These are phyloP conservation scores for Coemansia umbellata DNA, from an alignment of 192 early-diverging fungal genomes.

Conservation along the genomic window DNA sequence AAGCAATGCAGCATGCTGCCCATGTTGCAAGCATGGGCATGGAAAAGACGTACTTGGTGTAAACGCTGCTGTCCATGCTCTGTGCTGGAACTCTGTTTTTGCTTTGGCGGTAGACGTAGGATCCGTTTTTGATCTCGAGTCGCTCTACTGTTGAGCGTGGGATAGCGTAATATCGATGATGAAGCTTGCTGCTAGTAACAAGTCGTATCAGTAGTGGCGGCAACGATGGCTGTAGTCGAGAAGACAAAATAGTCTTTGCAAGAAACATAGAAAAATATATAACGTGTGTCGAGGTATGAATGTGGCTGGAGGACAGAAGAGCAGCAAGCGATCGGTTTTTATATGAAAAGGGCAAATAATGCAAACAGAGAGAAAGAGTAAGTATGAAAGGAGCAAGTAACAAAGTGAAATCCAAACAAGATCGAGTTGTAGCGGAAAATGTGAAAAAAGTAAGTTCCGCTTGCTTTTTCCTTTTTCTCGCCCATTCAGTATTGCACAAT, in stretches of 20 bases:
- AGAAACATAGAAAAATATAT: background rate
- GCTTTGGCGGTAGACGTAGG: background rate
- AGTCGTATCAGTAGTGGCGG: conserved; percentile 1
- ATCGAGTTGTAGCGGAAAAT: too few relatives aligned
- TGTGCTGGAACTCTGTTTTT: background rate
- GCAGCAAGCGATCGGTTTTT: too few relatives aligned
- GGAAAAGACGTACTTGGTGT: conserved; percentile 30
- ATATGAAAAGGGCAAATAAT: too few relatives aligned
- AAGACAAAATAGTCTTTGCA: background rate
- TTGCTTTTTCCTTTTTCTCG: too few relatives aligned
- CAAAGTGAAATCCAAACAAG: too few relatives aligned
- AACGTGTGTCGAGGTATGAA: too few relatives aligned
- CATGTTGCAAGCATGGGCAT: conserved; percentile 45
- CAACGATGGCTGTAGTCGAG: conserved; percentile 1
- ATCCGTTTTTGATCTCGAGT: background rate
- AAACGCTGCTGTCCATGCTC: conserved; percentile 2
- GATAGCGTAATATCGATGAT: conserved; percentile 36
- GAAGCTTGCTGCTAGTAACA: background rate
- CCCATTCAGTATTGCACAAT: too few relatives aligned
- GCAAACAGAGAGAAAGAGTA: too few relatives aligned
- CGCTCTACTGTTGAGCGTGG: conserved; percentile 28
- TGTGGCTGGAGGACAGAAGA: too few relatives aligned
- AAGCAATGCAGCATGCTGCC: conserved; percentile 43
- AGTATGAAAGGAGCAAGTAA: too few relatives aligned
- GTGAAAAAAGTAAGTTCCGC: too few relatives aligned